Percentiles rank a stretch among this genome's conserved stretches.
Conservation (phyloP, 371 early-diverging fungal genomes). For the Lichtheimia ramosa region DNA sequence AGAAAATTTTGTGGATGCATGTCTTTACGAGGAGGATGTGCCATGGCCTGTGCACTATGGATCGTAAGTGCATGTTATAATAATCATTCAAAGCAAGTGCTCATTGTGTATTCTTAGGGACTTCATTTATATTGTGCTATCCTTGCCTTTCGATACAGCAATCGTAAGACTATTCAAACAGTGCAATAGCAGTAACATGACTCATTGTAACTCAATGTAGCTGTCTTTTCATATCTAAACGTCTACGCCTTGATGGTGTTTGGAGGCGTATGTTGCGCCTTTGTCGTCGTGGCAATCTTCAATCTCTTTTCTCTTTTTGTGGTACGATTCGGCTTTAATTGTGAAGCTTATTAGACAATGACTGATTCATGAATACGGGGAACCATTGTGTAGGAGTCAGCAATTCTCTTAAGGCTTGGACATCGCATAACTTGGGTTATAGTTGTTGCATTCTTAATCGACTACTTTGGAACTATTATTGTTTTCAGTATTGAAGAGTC, state of each 20-base stretch:
- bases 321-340: conserved; percentile 11
- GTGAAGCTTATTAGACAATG: too few relatives aligned
- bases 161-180: conserved; percentile 20
- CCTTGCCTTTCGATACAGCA: conserved; percentile 18
- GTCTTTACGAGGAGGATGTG: conserved; percentile 23
- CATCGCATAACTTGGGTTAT: conserved; percentile 23
- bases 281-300: conserved; percentile 29
- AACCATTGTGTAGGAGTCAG: conserved; percentile 7
- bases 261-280: conserved; percentile 31
- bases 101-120: conserved; percentile 9
- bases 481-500: conserved; percentile 29
- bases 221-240: not conserved
- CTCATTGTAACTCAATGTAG: not conserved
- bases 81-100: too few relatives aligned
- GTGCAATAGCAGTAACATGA: not conserved
- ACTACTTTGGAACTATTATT: conserved; percentile 22
- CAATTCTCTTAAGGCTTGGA: conserved; percentile 12
- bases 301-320: conserved; percentile 25
- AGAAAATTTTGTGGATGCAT: conserved; percentile 31
- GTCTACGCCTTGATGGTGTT: conserved; percentile 22
- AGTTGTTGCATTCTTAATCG: conserved; percentile 20
- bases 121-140: conserved; percentile 19
- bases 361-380: too few relatives aligned
- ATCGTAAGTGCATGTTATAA: conserved; percentile 9
- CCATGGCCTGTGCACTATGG: conserved; percentile 20